Evolutionary conservation across 148 eudicot genomes (phyloP).

Genomic region (Chenopodium album): DNA sequence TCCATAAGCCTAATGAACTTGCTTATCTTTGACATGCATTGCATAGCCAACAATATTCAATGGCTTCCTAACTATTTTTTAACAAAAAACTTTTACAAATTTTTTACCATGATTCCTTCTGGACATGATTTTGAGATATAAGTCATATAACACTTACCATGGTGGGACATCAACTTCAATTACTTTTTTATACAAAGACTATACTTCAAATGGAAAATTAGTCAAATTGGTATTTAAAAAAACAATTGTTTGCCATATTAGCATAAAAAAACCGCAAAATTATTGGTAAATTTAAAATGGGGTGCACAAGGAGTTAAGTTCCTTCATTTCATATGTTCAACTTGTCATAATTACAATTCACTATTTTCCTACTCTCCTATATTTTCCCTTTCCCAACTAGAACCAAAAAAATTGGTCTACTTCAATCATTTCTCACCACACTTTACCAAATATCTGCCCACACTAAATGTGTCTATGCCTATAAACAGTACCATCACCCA

Average conservation of each 20-base stretch:
- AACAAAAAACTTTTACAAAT: neutral
- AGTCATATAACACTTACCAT: too few species aligned
- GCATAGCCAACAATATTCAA: neutral
- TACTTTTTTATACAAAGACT: neutral
- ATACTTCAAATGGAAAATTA: neutral
- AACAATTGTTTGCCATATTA: neutral
- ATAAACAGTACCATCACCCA: too few species aligned
- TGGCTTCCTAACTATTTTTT: neutral
- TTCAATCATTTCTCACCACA: neutral
- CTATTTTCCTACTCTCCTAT: neutral
- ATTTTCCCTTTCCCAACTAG: neutral
- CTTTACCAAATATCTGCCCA: neutral
- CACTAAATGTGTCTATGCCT: neutral
- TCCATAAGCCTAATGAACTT: neutral
- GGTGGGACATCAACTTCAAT: neutral
- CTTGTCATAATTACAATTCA: neutral
- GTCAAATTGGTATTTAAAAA: neutral
- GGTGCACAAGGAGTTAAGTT: neutral
- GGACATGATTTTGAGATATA: neutral
- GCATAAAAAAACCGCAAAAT: neutral
- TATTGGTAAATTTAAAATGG: neutral
- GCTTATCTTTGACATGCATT: neutral
- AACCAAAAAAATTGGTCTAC: neutral
- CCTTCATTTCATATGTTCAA: neutral
- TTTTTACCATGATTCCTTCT: neutral